phyloP scores from a whole-genome alignment of 192 early-diverging fungal species.

The Umbelopsis sp. region DNA sequence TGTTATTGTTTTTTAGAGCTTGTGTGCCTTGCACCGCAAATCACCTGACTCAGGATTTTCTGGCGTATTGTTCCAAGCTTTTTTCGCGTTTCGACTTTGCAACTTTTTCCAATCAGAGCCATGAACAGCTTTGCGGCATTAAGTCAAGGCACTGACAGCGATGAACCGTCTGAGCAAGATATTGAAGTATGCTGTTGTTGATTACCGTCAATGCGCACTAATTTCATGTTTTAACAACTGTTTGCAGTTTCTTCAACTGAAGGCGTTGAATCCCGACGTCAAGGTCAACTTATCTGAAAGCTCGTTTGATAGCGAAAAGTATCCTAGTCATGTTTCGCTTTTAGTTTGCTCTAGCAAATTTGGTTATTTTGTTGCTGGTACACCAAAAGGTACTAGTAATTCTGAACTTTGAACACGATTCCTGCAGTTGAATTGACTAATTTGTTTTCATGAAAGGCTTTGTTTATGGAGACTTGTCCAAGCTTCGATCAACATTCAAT shows the following conservation, averaged over 20 bases:
- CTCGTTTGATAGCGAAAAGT: slow-evolving; percentile 31
- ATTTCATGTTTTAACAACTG: neutral
- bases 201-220: neutral
- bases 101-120: slow-evolving; percentile 5
- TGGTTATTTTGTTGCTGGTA: slow-evolving; percentile 71
- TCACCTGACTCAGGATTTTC: too few species aligned
- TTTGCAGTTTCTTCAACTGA: slow-evolving; percentile 26
- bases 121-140: slow-evolving; percentile 13
- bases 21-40: too few species aligned
- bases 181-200: neutral
- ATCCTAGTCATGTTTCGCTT: slow-evolving; percentile 52
- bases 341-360: slow-evolving; percentile 65
- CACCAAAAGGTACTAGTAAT: slow-evolving; percentile 52
- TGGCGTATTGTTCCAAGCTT: neutral
- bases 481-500: slow-evolving; percentile 43
- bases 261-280: slow-evolving; percentile 42
- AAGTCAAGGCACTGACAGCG: slow-evolving; percentile 7
- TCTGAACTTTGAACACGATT: slow-evolving; percentile 42
- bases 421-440: slow-evolving; percentile 26
- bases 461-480: slow-evolving; percentile 34
- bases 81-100: neutral
- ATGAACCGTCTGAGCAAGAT: slow-evolving; percentile 16
- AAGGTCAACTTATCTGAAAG: slow-evolving; percentile 43
- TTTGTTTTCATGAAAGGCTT: slow-evolving; percentile 39
- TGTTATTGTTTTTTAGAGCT: too few species aligned